A percentile compares a stretch with the other conserved stretches of the same genome.
Conservation (phyloP, 2,329 filamentous ascomycete genomes). For the Dissoconium aciculare region DNA sequence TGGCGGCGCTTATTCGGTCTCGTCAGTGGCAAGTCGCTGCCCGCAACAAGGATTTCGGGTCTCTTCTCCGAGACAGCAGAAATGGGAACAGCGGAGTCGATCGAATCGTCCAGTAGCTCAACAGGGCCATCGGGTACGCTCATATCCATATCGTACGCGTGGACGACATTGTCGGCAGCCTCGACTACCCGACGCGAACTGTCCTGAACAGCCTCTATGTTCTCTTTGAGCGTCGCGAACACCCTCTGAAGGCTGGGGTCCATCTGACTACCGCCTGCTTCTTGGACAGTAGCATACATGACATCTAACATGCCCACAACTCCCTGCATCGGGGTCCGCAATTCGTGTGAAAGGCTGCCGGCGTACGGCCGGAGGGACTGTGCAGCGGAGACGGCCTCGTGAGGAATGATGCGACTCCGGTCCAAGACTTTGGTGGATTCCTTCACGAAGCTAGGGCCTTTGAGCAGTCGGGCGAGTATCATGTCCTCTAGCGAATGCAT, state of each 20-base stretch:
- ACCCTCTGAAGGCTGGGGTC: conserved; percentile 38
- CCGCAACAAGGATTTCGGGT: conserved; percentile 31
- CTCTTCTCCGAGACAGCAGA: conserved; percentile 20
- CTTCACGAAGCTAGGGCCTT: conserved; percentile 36
- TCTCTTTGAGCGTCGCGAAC: conserved; percentile 48
- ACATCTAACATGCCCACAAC: conserved; percentile 64
- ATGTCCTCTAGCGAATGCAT: conserved; percentile 55
- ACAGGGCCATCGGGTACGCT: conserved; percentile 50
- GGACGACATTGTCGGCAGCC: conserved; percentile 60
- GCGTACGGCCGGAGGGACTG: conserved; percentile 58
- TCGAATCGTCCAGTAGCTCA: conserved; percentile 17
- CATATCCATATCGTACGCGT: conserved; percentile 63
- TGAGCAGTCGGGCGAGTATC: conserved; percentile 42
- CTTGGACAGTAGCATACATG: conserved; percentile 57
- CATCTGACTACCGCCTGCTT: conserved; percentile 43
- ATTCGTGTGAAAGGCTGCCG: conserved; percentile 55
- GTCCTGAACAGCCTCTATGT: conserved; percentile 59
- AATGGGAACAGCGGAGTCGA: conserved; percentile 16
- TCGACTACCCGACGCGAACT: conserved; percentile 57
- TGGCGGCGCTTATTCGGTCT: conserved; percentile 31
- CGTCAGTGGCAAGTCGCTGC: conserved; percentile 27
- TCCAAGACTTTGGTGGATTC: conserved; percentile 14
- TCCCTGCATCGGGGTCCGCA: conserved; percentile 61
- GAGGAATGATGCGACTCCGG: conserved; percentile 35
- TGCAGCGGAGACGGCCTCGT: conserved; percentile 41